These are phyloP conservation scores for Ganoderma lingzhi DNA, from an alignment of 1,284 basidiomycete species.

Conservation along the genomic window DNA sequence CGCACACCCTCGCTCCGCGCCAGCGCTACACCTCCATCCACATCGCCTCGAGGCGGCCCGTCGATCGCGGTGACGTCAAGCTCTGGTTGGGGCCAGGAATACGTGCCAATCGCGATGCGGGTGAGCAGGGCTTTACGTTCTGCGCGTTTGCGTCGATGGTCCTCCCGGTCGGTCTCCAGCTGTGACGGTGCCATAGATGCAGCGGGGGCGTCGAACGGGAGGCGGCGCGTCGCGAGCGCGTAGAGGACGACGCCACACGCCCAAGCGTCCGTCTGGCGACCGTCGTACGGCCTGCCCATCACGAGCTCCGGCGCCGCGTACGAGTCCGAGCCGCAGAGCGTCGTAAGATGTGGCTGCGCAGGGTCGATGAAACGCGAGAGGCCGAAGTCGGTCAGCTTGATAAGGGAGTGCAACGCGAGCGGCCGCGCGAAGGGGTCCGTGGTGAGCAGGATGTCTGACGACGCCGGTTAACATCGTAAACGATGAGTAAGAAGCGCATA, in stretches of 20 bases:
- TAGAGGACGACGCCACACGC: conserved; percentile 90
- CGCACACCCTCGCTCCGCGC: conserved; percentile 56
- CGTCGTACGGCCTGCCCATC: conserved; percentile 77
- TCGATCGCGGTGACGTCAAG: conserved; percentile 31
- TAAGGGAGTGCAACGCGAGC: conserved; percentile 63
- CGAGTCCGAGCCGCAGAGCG: conserved; percentile 90
- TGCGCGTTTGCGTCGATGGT: conserved; percentile 24
- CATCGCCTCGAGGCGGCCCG: conserved; percentile 16
- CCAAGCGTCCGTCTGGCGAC: conserved; percentile 91
- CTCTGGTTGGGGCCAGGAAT: conserved; percentile 63
- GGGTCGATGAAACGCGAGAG: conserved; percentile 87
- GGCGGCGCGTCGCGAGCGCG: conserved; percentile 78
- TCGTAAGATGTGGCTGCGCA: conserved; percentile 75
- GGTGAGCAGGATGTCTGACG: conserved; percentile 62
- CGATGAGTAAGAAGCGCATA: conserved; percentile 4
- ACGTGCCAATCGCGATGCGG: conserved; percentile 83
- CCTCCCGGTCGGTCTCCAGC: conserved; percentile 26
- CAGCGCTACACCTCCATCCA: conserved; percentile 39
- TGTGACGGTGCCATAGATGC: background rate
- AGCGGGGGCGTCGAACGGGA: conserved; percentile 66
- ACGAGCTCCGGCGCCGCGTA: conserved; percentile 94
- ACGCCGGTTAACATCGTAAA: conserved; percentile 18
- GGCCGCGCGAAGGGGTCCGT: conserved; percentile 44
- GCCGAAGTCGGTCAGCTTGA: conserved; percentile 93
- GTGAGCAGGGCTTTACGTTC: conserved; percentile 65